These are phyloP conservation scores for Pyrrhoderma lamaoense DNA, from an alignment of 1,284 basidiomycete genomes.

Conservation along the genomic window DNA sequence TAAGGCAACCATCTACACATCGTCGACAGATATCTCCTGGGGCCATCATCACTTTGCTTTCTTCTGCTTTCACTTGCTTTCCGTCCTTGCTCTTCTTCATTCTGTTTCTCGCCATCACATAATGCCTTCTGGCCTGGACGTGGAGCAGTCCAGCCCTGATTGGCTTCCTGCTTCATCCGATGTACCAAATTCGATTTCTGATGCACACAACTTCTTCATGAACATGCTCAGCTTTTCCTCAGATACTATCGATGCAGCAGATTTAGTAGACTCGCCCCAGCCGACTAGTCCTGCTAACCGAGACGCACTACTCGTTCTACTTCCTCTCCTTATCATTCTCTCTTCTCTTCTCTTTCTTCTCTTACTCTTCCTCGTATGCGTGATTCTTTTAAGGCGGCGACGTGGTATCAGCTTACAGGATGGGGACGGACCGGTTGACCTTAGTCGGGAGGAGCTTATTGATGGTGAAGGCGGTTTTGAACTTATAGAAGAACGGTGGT, in stretches of 20 bases:
- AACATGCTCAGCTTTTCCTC: slow-evolving; percentile 11
- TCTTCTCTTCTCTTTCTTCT: slow-evolving; percentile 90
- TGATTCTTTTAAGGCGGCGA: slow-evolving; percentile 75
- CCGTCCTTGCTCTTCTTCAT: background rate
- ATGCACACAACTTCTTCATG: slow-evolving; percentile 2
- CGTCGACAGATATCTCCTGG: slow-evolving; percentile 1
- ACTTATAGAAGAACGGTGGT: slow-evolving; percentile 87
- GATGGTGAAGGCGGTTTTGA: slow-evolving; percentile 90
- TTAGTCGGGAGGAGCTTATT: slow-evolving; percentile 83
- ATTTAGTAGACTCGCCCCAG: slow-evolving; percentile 15
- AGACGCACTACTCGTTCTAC: slow-evolving; percentile 72
- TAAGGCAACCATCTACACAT: slow-evolving; percentile 16
- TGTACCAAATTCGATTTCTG: slow-evolving; percentile 5
- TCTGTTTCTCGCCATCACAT: background rate
- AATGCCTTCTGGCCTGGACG: slow-evolving; percentile 5
- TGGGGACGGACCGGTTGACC: slow-evolving; percentile 87
- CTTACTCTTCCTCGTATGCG: slow-evolving; percentile 81
- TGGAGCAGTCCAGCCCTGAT: slow-evolving; percentile 1
- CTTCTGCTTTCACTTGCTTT: background rate
- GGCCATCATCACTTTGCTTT: slow-evolving; percentile 6
- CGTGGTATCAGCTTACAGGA: slow-evolving; percentile 81
- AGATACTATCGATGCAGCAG: slow-evolving; percentile 10
- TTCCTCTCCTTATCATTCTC: slow-evolving; percentile 88
- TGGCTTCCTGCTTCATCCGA: slow-evolving; percentile 4
- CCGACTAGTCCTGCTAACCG: slow-evolving; percentile 13